phyloP scores from a whole-genome alignment of 1,139 yeast species.

The Scheffersomyces parashehatae region DNA sequence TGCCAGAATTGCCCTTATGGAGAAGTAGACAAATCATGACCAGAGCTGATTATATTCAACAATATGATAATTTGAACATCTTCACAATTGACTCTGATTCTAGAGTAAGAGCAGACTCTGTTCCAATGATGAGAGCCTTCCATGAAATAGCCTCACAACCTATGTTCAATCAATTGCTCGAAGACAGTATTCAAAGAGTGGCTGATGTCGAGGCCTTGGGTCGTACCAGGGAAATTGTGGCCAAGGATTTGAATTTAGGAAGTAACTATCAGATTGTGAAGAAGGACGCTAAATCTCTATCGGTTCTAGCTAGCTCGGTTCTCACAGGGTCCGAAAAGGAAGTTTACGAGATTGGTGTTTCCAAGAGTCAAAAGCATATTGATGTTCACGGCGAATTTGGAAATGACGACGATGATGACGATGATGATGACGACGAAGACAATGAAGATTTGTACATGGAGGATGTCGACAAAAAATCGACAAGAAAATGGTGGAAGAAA shows the following conservation, averaged over 20 bases:
- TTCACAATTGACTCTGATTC: conserved; percentile 78
- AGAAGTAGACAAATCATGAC: conserved; percentile 85
- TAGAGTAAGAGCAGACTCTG: conserved; percentile 76
- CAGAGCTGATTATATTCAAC: conserved; percentile 75
- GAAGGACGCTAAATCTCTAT: conserved; percentile 7
- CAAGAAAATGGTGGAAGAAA: conserved; percentile 47
- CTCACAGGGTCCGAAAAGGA: conserved; percentile 1
- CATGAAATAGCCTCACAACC: conserved; percentile 75
- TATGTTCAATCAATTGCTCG: conserved; percentile 67
- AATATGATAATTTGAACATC: conserved; percentile 71
- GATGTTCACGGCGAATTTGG: conserved; percentile 23
- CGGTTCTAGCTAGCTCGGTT: background rate
- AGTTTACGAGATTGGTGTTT: conserved; percentile 12
- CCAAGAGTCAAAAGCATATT: conserved; percentile 19
- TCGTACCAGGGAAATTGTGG: conserved; percentile 78
- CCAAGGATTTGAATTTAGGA: conserved; percentile 67
- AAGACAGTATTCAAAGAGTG: conserved; percentile 71
- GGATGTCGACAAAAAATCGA: conserved; percentile 39
- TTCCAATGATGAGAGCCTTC: conserved; percentile 89
- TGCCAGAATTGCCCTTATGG: conserved; percentile 82
- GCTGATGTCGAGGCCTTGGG: conserved; percentile 75
- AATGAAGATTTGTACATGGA: conserved; percentile 37
- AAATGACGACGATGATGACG: conserved; percentile 13
- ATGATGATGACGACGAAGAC: conserved; percentile 34
- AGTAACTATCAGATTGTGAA: conserved; percentile 31